Percentiles rank a stretch among this genome's conserved stretches.
These are phyloP conservation scores for Melastoma malabathricum DNA, from an alignment of 345 rosid genomes.

Conservation along the genomic window DNA sequence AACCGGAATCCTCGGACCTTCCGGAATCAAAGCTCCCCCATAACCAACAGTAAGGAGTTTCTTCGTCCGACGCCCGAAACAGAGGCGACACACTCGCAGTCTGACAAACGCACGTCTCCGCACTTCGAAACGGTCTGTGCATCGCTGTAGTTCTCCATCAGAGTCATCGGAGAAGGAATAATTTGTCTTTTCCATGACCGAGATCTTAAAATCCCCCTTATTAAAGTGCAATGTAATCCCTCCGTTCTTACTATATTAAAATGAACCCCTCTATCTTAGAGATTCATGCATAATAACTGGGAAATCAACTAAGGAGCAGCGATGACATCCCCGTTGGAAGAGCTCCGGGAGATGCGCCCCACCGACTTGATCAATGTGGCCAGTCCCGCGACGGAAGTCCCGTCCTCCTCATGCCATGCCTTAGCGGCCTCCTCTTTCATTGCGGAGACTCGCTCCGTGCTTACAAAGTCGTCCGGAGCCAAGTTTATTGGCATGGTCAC, in stretches of 20 bases:
- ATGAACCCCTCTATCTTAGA: too few relatives aligned
- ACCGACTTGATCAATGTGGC: too few relatives aligned
- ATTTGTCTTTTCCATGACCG: slow-evolving; percentile 56
- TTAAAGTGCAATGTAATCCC: too few relatives aligned
- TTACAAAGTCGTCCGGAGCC: slow-evolving; percentile 16
- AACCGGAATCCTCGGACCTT: slow-evolving; percentile 62
- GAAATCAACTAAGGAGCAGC: not conserved
- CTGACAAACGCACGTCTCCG: slow-evolving; percentile 60
- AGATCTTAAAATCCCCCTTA: slow-evolving; percentile 28
- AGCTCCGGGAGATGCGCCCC: too few relatives aligned
- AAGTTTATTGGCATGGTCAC: slow-evolving; percentile 13
- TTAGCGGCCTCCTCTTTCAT: slow-evolving; percentile 12
- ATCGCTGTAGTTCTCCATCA: slow-evolving; percentile 58
- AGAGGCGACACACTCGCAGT: slow-evolving; percentile 79
- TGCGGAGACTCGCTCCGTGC: slow-evolving; percentile 4
- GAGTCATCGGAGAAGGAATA: slow-evolving; percentile 59
- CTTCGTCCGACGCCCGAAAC: slow-evolving; percentile 81
- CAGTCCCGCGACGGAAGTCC: too few relatives aligned
- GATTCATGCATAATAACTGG: too few relatives aligned
- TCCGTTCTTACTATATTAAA: too few relatives aligned
- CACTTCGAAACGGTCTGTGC: slow-evolving; percentile 37
- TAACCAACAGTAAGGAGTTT: slow-evolving; percentile 84
- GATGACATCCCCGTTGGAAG: too few relatives aligned
- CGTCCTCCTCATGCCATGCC: too few relatives aligned
- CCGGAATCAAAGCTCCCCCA: slow-evolving; percentile 61